Percentiles rank a stretch among this genome's conserved stretches.
These are phyloP conservation scores for Fusarium chuoi DNA, from an alignment of 2,329 filamentous ascomycete genomes.

Conservation along the genomic window DNA sequence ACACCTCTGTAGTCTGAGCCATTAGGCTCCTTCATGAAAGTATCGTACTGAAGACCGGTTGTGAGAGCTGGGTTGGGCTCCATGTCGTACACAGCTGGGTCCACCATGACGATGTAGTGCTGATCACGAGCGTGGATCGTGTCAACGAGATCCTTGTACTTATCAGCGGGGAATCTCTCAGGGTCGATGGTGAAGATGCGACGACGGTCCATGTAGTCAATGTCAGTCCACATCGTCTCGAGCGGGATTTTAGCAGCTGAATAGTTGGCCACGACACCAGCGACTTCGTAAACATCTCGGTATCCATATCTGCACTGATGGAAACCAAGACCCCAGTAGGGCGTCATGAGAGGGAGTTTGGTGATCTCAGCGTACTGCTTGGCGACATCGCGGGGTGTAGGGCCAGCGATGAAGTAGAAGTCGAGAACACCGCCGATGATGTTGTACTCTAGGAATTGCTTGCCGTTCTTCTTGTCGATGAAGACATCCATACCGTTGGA, in stretches of 20 bases:
- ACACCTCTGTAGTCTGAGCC: constrained; percentile 69
- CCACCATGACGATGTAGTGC: constrained; percentile 82
- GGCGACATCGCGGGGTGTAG: constrained; percentile 66
- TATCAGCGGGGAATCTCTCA: constrained; percentile 68
- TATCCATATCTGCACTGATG: constrained; percentile 75
- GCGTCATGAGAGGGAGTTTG: constrained; percentile 68
- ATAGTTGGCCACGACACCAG: constrained; percentile 75
- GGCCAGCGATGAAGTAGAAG: constrained; percentile 72
- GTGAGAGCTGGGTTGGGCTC: constrained; percentile 49
- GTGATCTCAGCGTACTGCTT: constrained; percentile 68
- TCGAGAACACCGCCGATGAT: constrained; percentile 81
- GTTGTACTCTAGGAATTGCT: constrained; percentile 83
- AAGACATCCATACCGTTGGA: constrained; percentile 82
- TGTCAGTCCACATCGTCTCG: constrained; percentile 62
- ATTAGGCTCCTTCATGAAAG: constrained; percentile 62
- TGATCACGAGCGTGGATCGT: constrained; percentile 75
- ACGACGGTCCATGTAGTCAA: constrained; percentile 52
- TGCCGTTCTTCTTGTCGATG: constrained; percentile 68
- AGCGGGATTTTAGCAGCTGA: constrained; percentile 72
- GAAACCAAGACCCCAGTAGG: constrained; percentile 71
- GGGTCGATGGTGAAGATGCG: constrained; percentile 70
- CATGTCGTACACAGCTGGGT: constrained; percentile 71
- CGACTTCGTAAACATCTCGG: constrained; percentile 70
- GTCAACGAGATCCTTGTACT: constrained; percentile 72
- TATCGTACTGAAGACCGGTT: constrained; percentile 55